Evolutionary conservation across 768 basidiomycete species (phyloP), one percentile per base, ranked within the genome.

Genomic region (Suillus occidentalis): DNA sequence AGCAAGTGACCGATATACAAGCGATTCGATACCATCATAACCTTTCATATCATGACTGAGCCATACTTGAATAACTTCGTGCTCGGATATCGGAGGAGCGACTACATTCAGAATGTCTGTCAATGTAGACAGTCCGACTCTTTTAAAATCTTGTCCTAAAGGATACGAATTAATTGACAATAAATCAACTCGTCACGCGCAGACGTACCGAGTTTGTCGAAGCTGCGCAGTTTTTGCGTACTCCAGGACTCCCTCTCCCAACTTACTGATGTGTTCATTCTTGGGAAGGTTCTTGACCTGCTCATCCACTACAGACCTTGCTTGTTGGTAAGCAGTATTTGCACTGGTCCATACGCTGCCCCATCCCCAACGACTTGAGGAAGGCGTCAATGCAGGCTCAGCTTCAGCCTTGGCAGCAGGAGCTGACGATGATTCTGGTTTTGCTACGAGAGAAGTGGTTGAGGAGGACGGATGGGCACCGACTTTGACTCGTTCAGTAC

Each of bases 51-150:
- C 95, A 78, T 99, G 96, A 72, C 90, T 91, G 45, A 99, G 80
- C 91, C 93, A 94, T 9, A 99, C 89, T 74, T 97, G 89, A 68
- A 99, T 95, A 18, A 98, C 94, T 77, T 99, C 97, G 74, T 99
- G 97, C 75, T 97, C 96, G 31, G 96, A 93, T 71, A 99, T 99
- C 14, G 97, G 97, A 49, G 97, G 97, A 0, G 97, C 97, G 65
- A 99, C 97, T 36, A 91, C 97, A 74, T 98, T 97, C 60, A 99
- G 81, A 63, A 99, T 89, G 64, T 97, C 95, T 3, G 87, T 93
- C 34, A 99, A 80, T 3, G 96, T 95, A 12, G 93, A 94, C 43
- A 96, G 79, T 36, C 95, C 94, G 34, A 92, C 91, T 60, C 89
- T 85, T 73, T 89, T 93, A 72, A 99, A 89, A 73, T 97, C 96